Evolutionary conservation across 169 alveolate genomes (phyloP), one percentile per base, ranked within the genome.

Genomic region (Plasmodium sp.): DNA sequence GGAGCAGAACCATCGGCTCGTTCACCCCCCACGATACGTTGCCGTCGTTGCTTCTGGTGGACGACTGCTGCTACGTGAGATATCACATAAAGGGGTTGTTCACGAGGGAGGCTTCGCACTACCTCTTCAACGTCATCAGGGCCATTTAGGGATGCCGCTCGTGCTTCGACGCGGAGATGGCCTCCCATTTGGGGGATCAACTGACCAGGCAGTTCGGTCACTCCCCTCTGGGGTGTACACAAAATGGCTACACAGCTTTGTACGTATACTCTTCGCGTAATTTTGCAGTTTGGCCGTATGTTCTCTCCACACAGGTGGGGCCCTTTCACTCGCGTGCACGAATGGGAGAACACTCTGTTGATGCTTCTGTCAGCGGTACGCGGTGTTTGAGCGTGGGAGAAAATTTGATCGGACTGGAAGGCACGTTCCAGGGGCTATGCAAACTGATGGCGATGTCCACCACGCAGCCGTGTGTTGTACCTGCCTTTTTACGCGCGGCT

Each of bases 21-120:
- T 62, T 27, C 39, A 62, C 31, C 77, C 36, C 77, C 5, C 31
- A 48, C 12, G 58, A 45, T 18, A 31, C 18, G 27, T 39, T 84
- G 33, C 93, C 93, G 16, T 84, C 93, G 10, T 41, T 84, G 5
- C 62, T 84, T 22, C 62, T 84, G 9, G 43, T 84, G 12, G 93
- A 84, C 22, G 84, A 84, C 22, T 48, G 41, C 54, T 84, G 93
- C 9, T 84, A 84, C n/a, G 79, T 84, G 27, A 72, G 93, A 41
- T 84, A 84, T 74, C 93, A 84, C 43, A 84, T 84, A 27, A 84
- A 84, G 67, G 93, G 93, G 10, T 74, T 84, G 27, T 84, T 45
- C n/a, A 84, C 93, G 10, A 84, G 80, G 56, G 93, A 84, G 43
- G 48, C 93, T 9, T 41, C 93, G 14, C 72, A 84, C 31, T 84